These are phyloP conservation scores for Dinochytrium kinnereticum DNA, from an alignment of 371 early-diverging fungal species.

Conservation along the genomic window DNA sequence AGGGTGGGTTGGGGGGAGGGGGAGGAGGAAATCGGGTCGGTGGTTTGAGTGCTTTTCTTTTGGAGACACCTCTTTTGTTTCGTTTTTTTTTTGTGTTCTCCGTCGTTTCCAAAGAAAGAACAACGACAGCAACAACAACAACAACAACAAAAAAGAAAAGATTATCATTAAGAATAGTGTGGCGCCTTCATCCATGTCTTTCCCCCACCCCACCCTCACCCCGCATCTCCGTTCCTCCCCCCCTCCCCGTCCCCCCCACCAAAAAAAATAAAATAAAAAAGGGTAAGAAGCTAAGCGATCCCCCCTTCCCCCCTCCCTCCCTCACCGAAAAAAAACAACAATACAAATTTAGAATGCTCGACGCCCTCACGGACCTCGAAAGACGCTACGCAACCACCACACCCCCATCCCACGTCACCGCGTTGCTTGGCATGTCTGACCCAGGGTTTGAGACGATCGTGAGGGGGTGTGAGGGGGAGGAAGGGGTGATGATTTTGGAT, in stretches of 20 bases:
- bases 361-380: constrained; percentile 48
- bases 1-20: background rate
- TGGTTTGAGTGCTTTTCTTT: background rate
- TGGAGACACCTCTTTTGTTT: background rate
- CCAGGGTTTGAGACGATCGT: constrained; percentile 39
- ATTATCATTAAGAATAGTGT: background rate
- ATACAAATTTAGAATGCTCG: constrained; percentile 52
- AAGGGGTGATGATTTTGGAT: constrained; percentile 58
- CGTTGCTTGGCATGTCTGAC: constrained; percentile 23
- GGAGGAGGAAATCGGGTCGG: background rate
- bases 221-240: too few relatives aligned
- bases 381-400: constrained; percentile 25
- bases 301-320: too few relatives aligned
- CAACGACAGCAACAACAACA: too few relatives aligned
- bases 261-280: too few relatives aligned
- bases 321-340: too few relatives aligned
- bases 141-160: background rate
- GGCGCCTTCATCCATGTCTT: too few relatives aligned
- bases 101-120: too few relatives aligned
- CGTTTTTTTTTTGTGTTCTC: background rate
- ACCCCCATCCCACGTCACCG: constrained; percentile 46
- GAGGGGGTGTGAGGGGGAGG: constrained; percentile 44
- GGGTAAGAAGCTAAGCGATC: too few relatives aligned
- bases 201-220: too few relatives aligned
- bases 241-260: too few relatives aligned